Evolutionary conservation across 164 flowering plant species (phyloP).

Genomic region (Magnolia sinica): DNA sequence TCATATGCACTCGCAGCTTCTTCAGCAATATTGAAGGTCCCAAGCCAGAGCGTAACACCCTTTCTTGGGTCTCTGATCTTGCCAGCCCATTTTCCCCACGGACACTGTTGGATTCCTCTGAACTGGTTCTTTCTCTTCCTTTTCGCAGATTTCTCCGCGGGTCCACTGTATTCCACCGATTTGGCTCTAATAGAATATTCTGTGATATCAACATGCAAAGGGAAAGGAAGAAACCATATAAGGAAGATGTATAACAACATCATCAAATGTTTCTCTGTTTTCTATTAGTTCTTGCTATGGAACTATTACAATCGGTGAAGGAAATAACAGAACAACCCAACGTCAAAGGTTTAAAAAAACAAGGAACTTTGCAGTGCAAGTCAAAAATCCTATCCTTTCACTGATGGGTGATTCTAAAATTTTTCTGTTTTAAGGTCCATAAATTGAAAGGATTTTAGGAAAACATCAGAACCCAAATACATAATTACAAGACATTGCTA

Average conservation of each 20-base stretch:
- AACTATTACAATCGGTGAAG: not conserved
- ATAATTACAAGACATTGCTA: not conserved
- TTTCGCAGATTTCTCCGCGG: constrained; percentile 23
- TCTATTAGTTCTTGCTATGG: not conserved
- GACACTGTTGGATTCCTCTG: constrained; percentile 19
- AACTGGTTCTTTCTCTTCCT: constrained; percentile 13
- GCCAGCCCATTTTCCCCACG: constrained; percentile 22
- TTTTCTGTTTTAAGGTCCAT: no score
- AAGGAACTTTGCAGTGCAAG: no score
- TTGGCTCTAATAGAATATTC: constrained; percentile 35
- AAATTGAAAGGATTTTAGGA: no score
- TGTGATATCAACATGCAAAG: not conserved
- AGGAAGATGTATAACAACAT: not conserved
- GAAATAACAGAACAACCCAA: no score
- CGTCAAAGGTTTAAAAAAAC: no score
- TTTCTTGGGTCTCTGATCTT: constrained; percentile 16
- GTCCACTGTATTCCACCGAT: constrained; percentile 46
- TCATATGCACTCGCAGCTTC: constrained; percentile 20
- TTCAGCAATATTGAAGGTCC: constrained; percentile 18
- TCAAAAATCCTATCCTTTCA: no score
- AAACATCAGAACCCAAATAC: not conserved
- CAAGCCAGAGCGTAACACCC: constrained; percentile 16
- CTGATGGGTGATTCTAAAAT: no score
- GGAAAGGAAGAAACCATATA: not conserved
- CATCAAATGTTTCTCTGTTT: not conserved